These are phyloP conservation scores for Ophiobolus disseminans DNA, from an alignment of 2,329 filamentous ascomycete species.

Conservation along the genomic window DNA sequence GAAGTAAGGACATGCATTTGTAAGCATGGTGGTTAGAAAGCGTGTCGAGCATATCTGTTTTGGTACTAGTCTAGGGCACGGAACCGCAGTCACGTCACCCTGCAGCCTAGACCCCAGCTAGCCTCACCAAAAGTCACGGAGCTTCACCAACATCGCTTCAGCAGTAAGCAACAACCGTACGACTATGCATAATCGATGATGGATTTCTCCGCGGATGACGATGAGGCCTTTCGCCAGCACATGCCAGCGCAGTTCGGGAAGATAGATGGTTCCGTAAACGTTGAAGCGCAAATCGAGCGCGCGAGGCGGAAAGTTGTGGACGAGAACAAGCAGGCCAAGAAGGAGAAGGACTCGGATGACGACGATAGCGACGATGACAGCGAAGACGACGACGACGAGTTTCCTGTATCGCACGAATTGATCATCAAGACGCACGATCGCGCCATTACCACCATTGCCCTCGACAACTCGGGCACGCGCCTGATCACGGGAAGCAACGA, in stretches of 20 bases:
- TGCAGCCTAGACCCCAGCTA: slow-evolving; percentile 9
- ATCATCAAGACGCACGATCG: slow-evolving; percentile 91
- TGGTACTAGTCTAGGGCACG: slow-evolving; percentile 1
- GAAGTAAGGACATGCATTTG: too few species aligned
- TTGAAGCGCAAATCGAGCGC: slow-evolving; percentile 80
- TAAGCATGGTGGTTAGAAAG: too few species aligned
- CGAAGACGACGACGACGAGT: slow-evolving; percentile 81
- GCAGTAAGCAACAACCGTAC: slow-evolving; percentile 6
- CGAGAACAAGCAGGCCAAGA: slow-evolving; percentile 36
- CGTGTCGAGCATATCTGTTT: slow-evolving; percentile 8
- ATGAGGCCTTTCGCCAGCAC: slow-evolving; percentile 77
- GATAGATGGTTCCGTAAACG: slow-evolving; percentile 73
- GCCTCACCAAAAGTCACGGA: slow-evolving; percentile 8
- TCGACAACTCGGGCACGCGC: slow-evolving; percentile 84
- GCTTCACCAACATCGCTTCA: neutral
- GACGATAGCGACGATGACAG: slow-evolving; percentile 66
- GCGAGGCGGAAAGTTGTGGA: slow-evolving; percentile 67
- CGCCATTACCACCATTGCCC: slow-evolving; percentile 80
- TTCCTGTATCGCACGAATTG: slow-evolving; percentile 90
- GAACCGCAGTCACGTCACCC: slow-evolving; percentile 15
- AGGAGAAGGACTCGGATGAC: slow-evolving; percentile 39
- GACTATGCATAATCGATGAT: slow-evolving; percentile 20
- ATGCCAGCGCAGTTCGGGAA: slow-evolving; percentile 87
- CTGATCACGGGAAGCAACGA: slow-evolving; percentile 91
- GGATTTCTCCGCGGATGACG: slow-evolving; percentile 50